Evolutionary conservation across 805 yeast species (phyloP).

Genomic region (Barnettozyma vustinii): DNA sequence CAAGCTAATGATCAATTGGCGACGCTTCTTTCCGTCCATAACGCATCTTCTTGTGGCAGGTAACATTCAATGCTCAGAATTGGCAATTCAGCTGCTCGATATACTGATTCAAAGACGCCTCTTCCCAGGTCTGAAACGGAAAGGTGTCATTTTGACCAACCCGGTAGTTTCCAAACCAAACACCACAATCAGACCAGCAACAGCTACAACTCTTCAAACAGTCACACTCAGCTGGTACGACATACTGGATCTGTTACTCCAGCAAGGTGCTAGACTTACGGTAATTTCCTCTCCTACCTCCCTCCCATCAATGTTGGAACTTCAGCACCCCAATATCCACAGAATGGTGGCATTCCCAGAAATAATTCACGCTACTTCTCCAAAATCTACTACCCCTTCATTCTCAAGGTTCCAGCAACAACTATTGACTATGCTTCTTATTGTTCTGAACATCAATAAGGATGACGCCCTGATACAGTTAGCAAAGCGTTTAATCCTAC

Average conservation of each 20-base stretch:
- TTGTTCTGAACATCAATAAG: slow-evolving; percentile 1
- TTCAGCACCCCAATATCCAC: slow-evolving; percentile 2
- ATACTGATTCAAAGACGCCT: slow-evolving; percentile 24
- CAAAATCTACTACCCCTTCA: background rate
- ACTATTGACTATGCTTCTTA: background rate
- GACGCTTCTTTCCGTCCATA: slow-evolving; percentile 39
- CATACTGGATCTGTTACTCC: background rate
- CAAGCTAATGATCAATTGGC: slow-evolving; percentile 45
- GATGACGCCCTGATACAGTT: slow-evolving; percentile 1
- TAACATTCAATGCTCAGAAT: slow-evolving; percentile 50
- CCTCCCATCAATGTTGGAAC: background rate
- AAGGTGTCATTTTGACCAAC: background rate
- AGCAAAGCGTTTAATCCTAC: background rate
- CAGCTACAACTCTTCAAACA: background rate
- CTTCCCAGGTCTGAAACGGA: background rate
- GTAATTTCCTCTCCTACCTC: background rate
- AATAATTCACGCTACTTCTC: background rate
- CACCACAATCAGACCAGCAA: background rate
- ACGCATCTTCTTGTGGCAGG: slow-evolving; percentile 46
- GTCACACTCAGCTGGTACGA: slow-evolving; percentile 1
- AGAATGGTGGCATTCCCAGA: background rate
- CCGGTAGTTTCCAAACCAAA: background rate
- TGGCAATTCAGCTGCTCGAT: slow-evolving; percentile 42
- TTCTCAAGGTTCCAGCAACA: slow-evolving; percentile 1
- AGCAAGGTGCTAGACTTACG: background rate